Base-by-base conservation (phyloP, 108 stramenopile species). In the Cyclotella distinguenda region DNA sequence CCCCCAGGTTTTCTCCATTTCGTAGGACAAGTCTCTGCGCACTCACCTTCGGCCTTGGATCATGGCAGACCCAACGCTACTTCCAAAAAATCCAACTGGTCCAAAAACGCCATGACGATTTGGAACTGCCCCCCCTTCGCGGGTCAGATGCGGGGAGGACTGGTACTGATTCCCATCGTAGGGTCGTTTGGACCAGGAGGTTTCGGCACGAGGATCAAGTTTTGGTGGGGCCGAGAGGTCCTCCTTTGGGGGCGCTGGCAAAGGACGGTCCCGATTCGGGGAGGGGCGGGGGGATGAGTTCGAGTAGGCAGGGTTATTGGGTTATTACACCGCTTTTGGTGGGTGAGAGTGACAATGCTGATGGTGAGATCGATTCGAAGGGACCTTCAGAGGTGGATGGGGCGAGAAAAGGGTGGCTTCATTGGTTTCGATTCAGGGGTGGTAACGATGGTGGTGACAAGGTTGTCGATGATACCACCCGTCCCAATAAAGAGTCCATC, bases 161-260 rank as follows among this genome's bases (percentile, higher is more conserved):
- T n/a, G n/a, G n/a, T n/a, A n/a, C n/a, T n/a, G n/a, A n/a, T n/a
- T n/a, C n/a, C n/a, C n/a, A 87, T 70, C 82, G 88, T 1, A 48
- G 78, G 35, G 69, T 85, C 1, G 42, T 52, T 10, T 39, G 88
- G 9, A 31, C 52, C 1, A 90, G 93, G 11, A 52, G 15, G 34
- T 87, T 84, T 30, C 64, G 58, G 18, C 88, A 94, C 60, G 44
- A 76, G 0, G 56, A 84, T 39, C 86, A 91, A 70, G 65, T 87
- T 0, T 54, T 91, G 38, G 64, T 94, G 28, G 93, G 93, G n/a
- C 93, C 90, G 16, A 77, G 93, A 22, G 93, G 89, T 52, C 86
- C 88, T 16, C 93, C 93, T 4, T 61, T 80, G 0, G 91, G 88
- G 18, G 86, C 86, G 6, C 74, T 83, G 53, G 59, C 81, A 16